A percentile compares a stretch with the other conserved stretches of the same genome.
Evolutionary conservation across 1,139 yeast genomes (phyloP).

Genomic region (Geotrichum carabidarum): DNA sequence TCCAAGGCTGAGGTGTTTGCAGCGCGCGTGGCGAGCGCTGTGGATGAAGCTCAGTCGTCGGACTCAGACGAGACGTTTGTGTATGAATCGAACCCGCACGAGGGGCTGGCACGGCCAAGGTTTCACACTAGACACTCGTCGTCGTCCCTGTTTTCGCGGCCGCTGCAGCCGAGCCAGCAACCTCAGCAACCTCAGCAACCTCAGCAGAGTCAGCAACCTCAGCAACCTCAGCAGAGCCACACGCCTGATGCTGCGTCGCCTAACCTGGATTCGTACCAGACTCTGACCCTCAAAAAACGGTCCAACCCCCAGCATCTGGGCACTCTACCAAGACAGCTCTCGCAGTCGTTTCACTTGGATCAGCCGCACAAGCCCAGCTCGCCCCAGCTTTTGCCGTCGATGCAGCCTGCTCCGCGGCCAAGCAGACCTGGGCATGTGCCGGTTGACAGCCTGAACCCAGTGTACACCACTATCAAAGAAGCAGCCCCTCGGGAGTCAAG

Average conservation of each 20-base stretch:
- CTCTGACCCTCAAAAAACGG: conserved; percentile 6
- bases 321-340: neutral
- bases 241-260: neutral
- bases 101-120: conserved; percentile 14
- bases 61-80: conserved; percentile 94
- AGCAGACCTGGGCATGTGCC: neutral
- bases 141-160: conserved; percentile 15
- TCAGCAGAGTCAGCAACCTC: neutral
- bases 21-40: conserved; percentile 89
- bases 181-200: neutral
- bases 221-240: neutral
- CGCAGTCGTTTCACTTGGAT: neutral
- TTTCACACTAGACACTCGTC: conserved; percentile 13
- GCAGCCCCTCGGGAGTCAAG: too few species aligned
- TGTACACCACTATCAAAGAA: too few species aligned
- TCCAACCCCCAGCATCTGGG: conserved; percentile 12
- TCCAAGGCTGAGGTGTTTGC: conserved; percentile 89
- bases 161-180: neutral
- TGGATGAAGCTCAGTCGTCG: conserved; percentile 78
- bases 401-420: neutral
- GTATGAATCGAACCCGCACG: conserved; percentile 56
- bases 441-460: neutral
- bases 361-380: neutral
- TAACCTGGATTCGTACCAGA: conserved; percentile 8
- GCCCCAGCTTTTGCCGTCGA: neutral